Percentiles rank a stretch among this genome's conserved stretches.
phyloP scores from a whole-genome alignment of 177 flowering plant species.

The Vitis hybrid region DNA sequence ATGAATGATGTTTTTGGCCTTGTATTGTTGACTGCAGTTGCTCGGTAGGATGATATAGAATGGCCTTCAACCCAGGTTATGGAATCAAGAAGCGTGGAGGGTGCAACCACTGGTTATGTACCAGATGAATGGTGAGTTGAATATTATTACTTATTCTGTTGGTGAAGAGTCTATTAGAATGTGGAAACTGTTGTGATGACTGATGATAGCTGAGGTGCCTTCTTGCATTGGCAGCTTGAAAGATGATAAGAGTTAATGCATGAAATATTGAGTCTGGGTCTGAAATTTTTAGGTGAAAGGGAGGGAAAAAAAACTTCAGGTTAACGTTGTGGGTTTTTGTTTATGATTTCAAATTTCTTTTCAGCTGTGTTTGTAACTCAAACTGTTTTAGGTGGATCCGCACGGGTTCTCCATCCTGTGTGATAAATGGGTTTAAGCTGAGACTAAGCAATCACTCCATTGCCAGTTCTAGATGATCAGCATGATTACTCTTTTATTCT shows the following conservation, averaged over 20 bases:
- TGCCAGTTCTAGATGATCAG: too few relatives aligned
- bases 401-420: background rate
- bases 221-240: too few relatives aligned
- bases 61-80: conserved; percentile 20
- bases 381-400: background rate
- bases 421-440: background rate
- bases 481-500: background rate
- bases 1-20: background rate
- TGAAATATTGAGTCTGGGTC: too few relatives aligned
- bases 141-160: too few relatives aligned
- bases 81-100: conserved; percentile 18
- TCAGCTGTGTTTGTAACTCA: background rate
- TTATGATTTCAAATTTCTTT: background rate
- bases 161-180: too few relatives aligned
- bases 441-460: too few relatives aligned
- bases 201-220: too few relatives aligned
- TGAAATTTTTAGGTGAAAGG: too few relatives aligned
- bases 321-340: too few relatives aligned
- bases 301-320: too few relatives aligned
- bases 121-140: conserved; percentile 80
- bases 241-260: too few relatives aligned
- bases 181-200: too few relatives aligned
- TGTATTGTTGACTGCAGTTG: conserved; percentile 46
- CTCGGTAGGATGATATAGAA: conserved; percentile 65
- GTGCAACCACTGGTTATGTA: conserved; percentile 61